Conservation (phyloP, 2,329 filamentous ascomycete species). For the Paecilomyces niveus region DNA sequence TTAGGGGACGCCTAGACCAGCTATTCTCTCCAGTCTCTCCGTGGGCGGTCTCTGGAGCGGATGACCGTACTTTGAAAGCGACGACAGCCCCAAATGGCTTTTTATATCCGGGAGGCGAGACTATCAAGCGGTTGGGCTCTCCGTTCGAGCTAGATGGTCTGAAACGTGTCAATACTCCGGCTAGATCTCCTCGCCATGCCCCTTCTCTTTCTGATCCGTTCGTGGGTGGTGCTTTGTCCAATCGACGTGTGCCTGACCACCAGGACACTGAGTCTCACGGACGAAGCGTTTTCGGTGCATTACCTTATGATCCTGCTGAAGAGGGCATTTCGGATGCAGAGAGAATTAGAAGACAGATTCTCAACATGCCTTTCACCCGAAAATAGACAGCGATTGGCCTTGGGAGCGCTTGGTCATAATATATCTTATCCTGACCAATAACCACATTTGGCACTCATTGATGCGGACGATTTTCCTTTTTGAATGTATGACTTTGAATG, state of each 20-base stretch:
- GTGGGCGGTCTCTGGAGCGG: constrained; percentile 16
- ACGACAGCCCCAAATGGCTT: constrained; percentile 20
- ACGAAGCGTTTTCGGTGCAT: constrained; percentile 7
- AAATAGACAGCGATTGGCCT: constrained; percentile 10
- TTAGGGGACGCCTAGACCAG: constrained; percentile 44
- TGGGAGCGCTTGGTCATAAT: neutral
- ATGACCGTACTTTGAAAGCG: constrained; percentile 13
- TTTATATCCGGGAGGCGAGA: constrained; percentile 28
- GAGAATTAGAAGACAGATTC: constrained; percentile 31
- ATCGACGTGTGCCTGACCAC: constrained; percentile 11
- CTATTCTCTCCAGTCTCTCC: constrained; percentile 47
- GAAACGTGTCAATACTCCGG: constrained; percentile 22
- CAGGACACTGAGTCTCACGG: constrained; percentile 10
- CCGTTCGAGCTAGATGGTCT: constrained; percentile 38
- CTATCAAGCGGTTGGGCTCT: constrained; percentile 41
- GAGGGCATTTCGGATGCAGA: constrained; percentile 31
- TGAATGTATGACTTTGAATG: neutral
- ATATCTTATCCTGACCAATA: constrained; percentile 1
- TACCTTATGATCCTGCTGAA: constrained; percentile 26
- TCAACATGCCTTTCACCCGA: constrained; percentile 27
- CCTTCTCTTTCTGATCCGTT: constrained; percentile 40
- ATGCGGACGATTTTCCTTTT: neutral
- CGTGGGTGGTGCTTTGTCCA: constrained; percentile 18
- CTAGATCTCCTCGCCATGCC: constrained; percentile 30
- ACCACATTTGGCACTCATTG: neutral